Base-by-base conservation (phyloP, 768 basidiomycete species). In the Pleurotus cornucopiae region DNA sequence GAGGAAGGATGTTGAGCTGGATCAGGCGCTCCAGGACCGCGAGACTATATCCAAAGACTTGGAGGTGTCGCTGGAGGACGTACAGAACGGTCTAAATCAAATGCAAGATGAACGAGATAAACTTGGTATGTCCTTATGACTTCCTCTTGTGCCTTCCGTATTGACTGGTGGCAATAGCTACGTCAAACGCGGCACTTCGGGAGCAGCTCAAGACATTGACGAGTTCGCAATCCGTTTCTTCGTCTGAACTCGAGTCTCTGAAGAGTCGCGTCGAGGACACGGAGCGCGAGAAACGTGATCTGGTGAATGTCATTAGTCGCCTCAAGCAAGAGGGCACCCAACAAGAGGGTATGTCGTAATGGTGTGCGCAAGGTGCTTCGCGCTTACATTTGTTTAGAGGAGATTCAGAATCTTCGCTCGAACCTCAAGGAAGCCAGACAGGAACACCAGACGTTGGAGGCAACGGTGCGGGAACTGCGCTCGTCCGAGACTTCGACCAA, bases 241-340 rank as follows among this genome's bases (percentile, higher is more conserved):
- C 84, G 3, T 71, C 76, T 1, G 88, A 88, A 65, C 67, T 83
- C 6, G 84, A 84, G 37, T 67, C 71, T 5, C 66, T 91, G 38
- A 83, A 78, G 60, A 78, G 71, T 55, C 81, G 83, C 39, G 71
- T 88, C 3, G 85, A 91, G 18, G 89, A 91, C 58, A 80, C 81
- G 1, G 92, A 97, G 60, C 80, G 89, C 54, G 95, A 97, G 76
- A 97, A 97, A 71, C 84, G 93, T 34, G 92, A 95, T 60, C 79
- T 97, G 46, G 76, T 95, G 43, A 83, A 81, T 25, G 88, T 94
- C 44, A 83, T 94, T 4, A 93, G 89, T 67, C 80, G 90, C 53
- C 71, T 94, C 59, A 89, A 92, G 67, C 84, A 90, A 62, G 89
- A 94, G 58, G 76, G 78, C 41, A 64, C 78, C 6, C 83, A 88